A percentile compares a stretch with the other conserved stretches of the same genome.
phyloP scores from a whole-genome alignment of 805 yeast genomes.

The Suhomyces vadensis region DNA sequence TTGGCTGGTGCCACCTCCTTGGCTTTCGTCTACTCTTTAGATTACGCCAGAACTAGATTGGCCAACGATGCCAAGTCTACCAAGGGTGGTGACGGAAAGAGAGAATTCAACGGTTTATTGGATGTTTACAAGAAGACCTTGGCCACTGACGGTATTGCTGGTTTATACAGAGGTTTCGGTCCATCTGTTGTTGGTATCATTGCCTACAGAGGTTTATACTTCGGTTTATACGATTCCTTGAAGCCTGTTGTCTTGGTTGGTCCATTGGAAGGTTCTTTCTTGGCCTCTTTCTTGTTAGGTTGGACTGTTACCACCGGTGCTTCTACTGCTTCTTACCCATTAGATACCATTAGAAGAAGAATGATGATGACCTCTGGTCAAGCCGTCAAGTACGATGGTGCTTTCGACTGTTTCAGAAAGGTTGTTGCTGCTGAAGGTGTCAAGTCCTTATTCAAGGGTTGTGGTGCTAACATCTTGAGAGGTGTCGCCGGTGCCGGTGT shows the following conservation, averaged over 20 bases:
- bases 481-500: conserved; percentile 99
- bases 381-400: conserved; percentile 95
- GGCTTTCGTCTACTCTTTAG: conserved; percentile 92
- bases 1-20: conserved; percentile 95
- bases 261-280: conserved; percentile 90
- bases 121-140: conserved; percentile 96
- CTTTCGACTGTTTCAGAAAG: conserved; percentile 87
- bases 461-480: conserved; percentile 99
- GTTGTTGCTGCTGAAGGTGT: conserved; percentile 97
- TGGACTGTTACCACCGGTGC: conserved; percentile 99
- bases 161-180: conserved; percentile 99
- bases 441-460: conserved; percentile 93
- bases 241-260: conserved; percentile 95
- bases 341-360: conserved; percentile 99
- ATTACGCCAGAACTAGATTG: conserved; percentile 98
- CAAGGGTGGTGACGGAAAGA: conserved; percentile 75
- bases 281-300: conserved; percentile 94
- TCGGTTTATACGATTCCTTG: conserved; percentile 95
- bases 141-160: conserved; percentile 95
- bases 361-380: conserved; percentile 99
- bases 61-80: conserved; percentile 96
- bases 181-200: conserved; percentile 97
- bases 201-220: conserved; percentile 99
- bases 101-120: conserved; percentile 95
- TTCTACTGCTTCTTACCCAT: conserved; percentile 98